Base-by-base conservation (phyloP, 345 rosid species). In the Tarenaya hassleriana region DNA sequence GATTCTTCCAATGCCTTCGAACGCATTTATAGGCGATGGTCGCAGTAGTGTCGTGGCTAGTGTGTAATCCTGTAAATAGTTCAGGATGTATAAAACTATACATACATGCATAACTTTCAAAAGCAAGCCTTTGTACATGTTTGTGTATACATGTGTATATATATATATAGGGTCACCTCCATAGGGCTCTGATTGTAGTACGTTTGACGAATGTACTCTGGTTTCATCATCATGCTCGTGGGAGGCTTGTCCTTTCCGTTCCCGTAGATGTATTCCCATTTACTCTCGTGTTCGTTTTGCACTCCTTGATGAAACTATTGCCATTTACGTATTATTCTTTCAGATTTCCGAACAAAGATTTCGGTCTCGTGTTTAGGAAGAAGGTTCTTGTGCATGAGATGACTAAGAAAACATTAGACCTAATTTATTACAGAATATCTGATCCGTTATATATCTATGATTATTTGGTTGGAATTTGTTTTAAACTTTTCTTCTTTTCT, bases 161-260 rank as follows among this genome's bases (percentile, higher is more conserved):
- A 41, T 10, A 13, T 24, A 50, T 44, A 47, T 16, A 52, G 13
- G 9, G 39, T 33, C 13, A 60, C 78, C 74, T 70, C 70, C 45
- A 47, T 10, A 33, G 78, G 65, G 24, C 78, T 73, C 68, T 55
- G 53, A 16, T 68, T 55, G 46, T 73, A 68, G 10, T 39, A 39
- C 34, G 67, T 27, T 57, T 65, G 46, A 13, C 51, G 67, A 10
- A 55, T 51, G 47, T 21, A 59, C 45, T 70, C 69, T 19, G 65
- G 53, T 69, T 58, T 76, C 61, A 73, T 38, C 0, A 61, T 61
- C 49, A 38, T 18, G 58, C 72, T 58, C 27, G 78, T 76, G 47
- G 76, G 76, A 29, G 64, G 52, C 12, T 67, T 46, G 8, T 73
- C 45, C 1, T 50, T 37, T 15, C 78, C 81, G 24, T 67, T 63